phyloP scores from a whole-genome alignment of 2,329 filamentous ascomycete species.

The Ampelomyces quisqualis region DNA sequence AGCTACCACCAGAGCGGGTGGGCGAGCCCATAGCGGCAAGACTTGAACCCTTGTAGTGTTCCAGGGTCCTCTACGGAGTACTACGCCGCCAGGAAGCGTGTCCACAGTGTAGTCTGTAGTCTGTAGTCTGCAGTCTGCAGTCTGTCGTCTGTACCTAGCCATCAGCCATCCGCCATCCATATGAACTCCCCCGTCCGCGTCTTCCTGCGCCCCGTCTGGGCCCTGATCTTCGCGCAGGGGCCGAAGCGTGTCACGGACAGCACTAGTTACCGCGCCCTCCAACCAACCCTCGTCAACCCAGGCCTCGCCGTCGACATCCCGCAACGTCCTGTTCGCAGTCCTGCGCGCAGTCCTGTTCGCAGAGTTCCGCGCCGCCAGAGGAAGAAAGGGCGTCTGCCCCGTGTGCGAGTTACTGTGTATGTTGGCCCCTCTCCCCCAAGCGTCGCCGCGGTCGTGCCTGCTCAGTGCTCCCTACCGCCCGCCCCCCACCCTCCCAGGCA shows the following conservation, averaged over 20 bases:
- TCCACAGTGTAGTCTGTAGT: conserved; percentile 5
- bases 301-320: conserved; percentile 3
- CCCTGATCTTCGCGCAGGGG: conserved; percentile 9
- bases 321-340: conserved; percentile 2
- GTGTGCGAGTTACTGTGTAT: conserved; percentile 23
- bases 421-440: too few relatives aligned
- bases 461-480: conserved; percentile 40
- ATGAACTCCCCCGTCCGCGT: neutral
- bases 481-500: conserved; percentile 33
- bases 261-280: conserved; percentile 5
- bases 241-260: conserved; percentile 11
- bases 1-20: conserved; percentile 1
- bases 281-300: conserved; percentile 10
- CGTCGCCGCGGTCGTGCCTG: too few relatives aligned
- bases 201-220: conserved; percentile 3
- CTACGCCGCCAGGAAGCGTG: conserved; percentile 2
- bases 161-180: too few relatives aligned
- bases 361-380: conserved; percentile 14
- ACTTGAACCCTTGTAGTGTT: conserved; percentile 4
- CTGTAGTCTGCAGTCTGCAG: conserved; percentile 2
- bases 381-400: conserved; percentile 15
- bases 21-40: neutral
- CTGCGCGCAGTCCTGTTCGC: too few relatives aligned
- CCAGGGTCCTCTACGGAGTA: conserved; percentile 5
- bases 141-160: neutral